phyloP scores from a whole-genome alignment of 2,329 filamentous ascomycete species.

The Fusarium multiceps region DNA sequence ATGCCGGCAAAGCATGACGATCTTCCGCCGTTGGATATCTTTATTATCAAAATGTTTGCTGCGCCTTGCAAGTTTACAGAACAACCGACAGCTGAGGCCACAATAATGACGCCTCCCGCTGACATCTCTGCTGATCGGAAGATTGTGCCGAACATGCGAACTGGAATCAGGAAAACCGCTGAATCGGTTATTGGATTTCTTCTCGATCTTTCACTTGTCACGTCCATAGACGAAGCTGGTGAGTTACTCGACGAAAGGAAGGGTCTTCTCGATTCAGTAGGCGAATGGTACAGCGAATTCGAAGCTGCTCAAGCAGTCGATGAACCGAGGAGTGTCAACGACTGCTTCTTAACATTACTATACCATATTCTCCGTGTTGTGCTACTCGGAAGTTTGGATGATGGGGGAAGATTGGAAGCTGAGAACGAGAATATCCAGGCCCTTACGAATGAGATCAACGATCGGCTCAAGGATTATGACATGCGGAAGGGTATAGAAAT shows the following conservation, averaged over 20 bases:
- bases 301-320: constrained; percentile 35
- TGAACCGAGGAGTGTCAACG: constrained; percentile 44
- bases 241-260: constrained; percentile 48
- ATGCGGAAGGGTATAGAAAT: constrained; percentile 1
- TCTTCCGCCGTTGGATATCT: constrained; percentile 55
- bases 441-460: constrained; percentile 45
- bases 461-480: constrained; percentile 50
- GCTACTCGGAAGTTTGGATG: constrained; percentile 50
- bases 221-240: constrained; percentile 39
- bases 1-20: constrained; percentile 48
- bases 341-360: constrained; percentile 52
- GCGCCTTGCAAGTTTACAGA: constrained; percentile 57
- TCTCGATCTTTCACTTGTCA: constrained; percentile 43
- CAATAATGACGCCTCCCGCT: constrained; percentile 29
- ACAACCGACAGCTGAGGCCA: constrained; percentile 29
- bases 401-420: constrained; percentile 44
- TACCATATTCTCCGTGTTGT: constrained; percentile 50
- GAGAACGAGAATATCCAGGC: constrained; percentile 50
- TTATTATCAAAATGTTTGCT: constrained; percentile 56
- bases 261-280: constrained; percentile 47
- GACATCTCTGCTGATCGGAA: constrained; percentile 42
- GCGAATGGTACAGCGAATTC: constrained; percentile 50
- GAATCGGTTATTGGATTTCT: constrained; percentile 50
- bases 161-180: constrained; percentile 50
- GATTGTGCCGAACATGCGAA: constrained; percentile 53